Conservation (phyloP, 2,329 filamentous ascomycete genomes). For the Bisporella sp. region DNA sequence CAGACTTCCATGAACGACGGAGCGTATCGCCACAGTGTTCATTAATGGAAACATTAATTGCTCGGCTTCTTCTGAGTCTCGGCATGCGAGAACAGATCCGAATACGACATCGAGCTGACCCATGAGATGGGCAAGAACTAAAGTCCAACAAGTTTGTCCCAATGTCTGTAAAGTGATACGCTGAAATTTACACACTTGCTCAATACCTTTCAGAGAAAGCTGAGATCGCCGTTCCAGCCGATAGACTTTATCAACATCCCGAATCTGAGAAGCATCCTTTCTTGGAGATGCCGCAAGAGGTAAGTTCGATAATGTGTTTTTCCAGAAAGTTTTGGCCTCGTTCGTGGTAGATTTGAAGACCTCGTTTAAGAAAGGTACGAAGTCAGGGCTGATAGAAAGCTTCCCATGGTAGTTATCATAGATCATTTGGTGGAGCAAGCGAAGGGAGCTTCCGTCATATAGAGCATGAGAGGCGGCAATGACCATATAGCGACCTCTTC, state of each 20-base stretch:
- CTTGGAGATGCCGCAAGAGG: constrained; percentile 33
- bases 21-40: constrained; percentile 77
- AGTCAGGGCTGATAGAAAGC: constrained; percentile 36
- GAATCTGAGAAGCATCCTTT: constrained; percentile 12
- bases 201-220: constrained; percentile 35
- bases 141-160: constrained; percentile 69
- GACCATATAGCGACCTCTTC: constrained; percentile 36
- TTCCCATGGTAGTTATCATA: constrained; percentile 51
- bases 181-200: constrained; percentile 55
- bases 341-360: constrained; percentile 30
- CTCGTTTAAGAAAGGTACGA: constrained; percentile 46
- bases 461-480: constrained; percentile 79
- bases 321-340: constrained; percentile 61
- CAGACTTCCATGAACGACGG: constrained; percentile 62
- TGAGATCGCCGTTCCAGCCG: constrained; percentile 40
- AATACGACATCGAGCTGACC: constrained; percentile 69
- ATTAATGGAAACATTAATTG: constrained; percentile 78
- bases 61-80: constrained; percentile 65
- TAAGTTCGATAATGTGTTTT: constrained; percentile 52
- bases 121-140: constrained; percentile 57
- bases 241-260: constrained; percentile 20
- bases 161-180: constrained; percentile 71
- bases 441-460: constrained; percentile 83
- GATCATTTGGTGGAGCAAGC: constrained; percentile 66
- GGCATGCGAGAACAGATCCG: constrained; percentile 75